Conservation (phyloP, 2,329 filamentous ascomycete species). For the Chrysoporthe puriensis region DNA sequence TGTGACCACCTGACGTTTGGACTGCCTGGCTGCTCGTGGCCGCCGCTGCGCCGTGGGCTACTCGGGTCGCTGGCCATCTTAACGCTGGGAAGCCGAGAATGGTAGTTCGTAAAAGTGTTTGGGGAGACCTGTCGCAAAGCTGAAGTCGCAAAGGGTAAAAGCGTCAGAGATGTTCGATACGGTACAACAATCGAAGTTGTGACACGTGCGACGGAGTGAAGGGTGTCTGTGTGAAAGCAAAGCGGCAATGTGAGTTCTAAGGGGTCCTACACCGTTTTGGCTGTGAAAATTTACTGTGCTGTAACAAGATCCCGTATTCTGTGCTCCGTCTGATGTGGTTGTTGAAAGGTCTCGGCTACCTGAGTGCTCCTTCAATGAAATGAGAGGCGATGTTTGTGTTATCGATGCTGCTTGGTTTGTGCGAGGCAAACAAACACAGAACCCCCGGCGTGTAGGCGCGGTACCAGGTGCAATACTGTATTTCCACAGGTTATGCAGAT, state of each 20-base stretch:
- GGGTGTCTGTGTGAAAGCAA: background rate
- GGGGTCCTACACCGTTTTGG: background rate
- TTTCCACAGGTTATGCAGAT: background rate
- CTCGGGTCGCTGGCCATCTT: background rate
- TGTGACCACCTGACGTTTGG: conserved; percentile 8
- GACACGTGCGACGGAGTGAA: conserved; percentile 15
- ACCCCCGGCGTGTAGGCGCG: background rate
- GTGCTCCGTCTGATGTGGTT: background rate
- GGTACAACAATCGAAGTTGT: conserved; percentile 4
- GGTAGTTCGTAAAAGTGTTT: background rate
- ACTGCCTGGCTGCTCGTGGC: background rate
- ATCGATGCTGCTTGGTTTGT: conserved; percentile 5
- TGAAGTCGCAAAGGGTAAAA: background rate
- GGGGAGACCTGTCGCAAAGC: background rate
- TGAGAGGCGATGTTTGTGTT: conserved; percentile 6
- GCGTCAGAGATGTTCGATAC: background rate
- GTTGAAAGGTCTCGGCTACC: conserved; percentile 4
- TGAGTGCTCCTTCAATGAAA: conserved; percentile 12
- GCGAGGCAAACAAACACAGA: conserved; percentile 19
- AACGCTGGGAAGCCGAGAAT: background rate
- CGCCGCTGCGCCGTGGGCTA: conserved; percentile 3
- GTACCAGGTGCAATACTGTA: background rate
- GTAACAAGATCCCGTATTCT: background rate
- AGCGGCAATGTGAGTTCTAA: background rate
- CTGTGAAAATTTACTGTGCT: background rate